Evolutionary conservation across 345 rosid genomes (phyloP).

Genomic region (Gossypium arboreum): DNA sequence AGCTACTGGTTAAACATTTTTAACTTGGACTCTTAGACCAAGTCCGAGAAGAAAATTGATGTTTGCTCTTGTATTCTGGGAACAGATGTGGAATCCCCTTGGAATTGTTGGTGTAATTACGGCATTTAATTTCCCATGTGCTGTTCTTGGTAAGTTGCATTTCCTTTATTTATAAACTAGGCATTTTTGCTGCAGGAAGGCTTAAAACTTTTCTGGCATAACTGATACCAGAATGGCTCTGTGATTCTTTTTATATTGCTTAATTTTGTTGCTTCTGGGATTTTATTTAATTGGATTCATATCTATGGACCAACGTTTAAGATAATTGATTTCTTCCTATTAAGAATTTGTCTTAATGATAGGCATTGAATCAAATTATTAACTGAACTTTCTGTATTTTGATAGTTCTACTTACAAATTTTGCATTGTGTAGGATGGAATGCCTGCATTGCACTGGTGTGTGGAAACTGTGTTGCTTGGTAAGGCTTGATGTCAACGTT

Average conservation of each 20-base stretch:
- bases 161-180: slow-evolving; percentile 11
- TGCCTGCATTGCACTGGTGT: slow-evolving; percentile 95
- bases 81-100: slow-evolving; percentile 96
- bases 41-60: slow-evolving; percentile 14
- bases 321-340: background rate
- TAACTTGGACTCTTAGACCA: background rate
- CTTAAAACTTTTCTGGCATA: background rate
- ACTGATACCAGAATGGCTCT: background rate
- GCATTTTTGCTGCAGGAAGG: background rate
- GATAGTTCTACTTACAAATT: background rate
- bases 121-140: slow-evolving; percentile 95
- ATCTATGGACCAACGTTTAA: background rate
- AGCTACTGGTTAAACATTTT: slow-evolving; percentile 17
- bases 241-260: background rate
- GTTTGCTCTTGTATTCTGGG: slow-evolving; percentile 18
- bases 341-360: background rate
- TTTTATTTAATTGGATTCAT: background rate
- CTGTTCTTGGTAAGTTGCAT: slow-evolving; percentile 80
- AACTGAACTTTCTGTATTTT: background rate
- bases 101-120: slow-evolving; percentile 97
- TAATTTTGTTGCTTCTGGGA: background rate
- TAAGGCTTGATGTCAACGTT: slow-evolving; percentile 31
- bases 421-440: slow-evolving; percentile 64
- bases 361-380: background rate
- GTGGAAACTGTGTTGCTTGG: slow-evolving; percentile 98